Base-by-base conservation (phyloP, 176 grass and related monocot species). In the Ensete ventricosum region DNA sequence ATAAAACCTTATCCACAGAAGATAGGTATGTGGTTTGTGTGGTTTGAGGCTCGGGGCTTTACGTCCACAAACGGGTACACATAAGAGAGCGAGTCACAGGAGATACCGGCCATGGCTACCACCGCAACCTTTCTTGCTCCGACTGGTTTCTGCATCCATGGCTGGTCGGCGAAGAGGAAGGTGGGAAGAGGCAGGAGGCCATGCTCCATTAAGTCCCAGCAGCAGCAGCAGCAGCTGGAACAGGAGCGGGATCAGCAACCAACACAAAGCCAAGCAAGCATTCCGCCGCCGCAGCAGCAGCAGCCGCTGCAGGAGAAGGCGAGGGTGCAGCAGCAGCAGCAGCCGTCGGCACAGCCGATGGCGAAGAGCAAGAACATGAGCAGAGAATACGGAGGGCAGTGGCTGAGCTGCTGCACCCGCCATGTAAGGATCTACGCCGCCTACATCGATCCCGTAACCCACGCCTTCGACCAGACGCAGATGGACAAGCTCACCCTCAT, bases 401-500 rank as follows among this genome's bases (percentile, higher is more conserved):
- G 94, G 94, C 86, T 98, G 90, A 98, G 87, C 84, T 58, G 86
- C 78, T 53, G 72, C 10, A 98, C 94, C 82, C 88, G 90, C 71
- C 94, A 98, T 82, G 50, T 98, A 23, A 91, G 94, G 84, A 93
- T 98, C 77, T 98, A 98, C 68, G 94, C 94, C 8, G 94, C 94
- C 12, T 93, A 98, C 88, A 93, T 98, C 80, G 88, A 98, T 76
- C 90, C 88, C n/a, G 87, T 80, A 20, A 98, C 94, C 62, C 79
- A 93, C 59, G 88, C 80, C 54, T 93, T 98, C 86, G 94, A 98
- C 86, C 94, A 98, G 88, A 91, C 90, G 25, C 94, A 93, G 86
- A 89, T 88, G 86, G 94, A 93, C 84, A 98, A 93, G 91, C 87
- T 93, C 48, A 98, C 94, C 58, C 88, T 98, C 77, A 43, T 98